phyloP scores from a whole-genome alignment of 352 stramenopile genomes.

The Phytophthora idaei region DNA sequence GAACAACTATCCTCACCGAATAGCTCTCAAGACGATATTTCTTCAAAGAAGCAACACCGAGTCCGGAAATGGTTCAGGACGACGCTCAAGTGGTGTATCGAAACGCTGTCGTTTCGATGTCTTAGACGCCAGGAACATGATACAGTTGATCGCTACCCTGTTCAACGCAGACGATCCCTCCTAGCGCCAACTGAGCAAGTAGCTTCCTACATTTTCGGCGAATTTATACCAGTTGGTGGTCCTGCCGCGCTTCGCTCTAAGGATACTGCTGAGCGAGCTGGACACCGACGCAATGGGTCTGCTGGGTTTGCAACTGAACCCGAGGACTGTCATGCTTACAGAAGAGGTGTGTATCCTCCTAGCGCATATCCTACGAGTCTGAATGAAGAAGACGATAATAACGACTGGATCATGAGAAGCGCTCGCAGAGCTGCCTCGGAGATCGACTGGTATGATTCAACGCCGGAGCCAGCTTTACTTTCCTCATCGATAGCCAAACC shows the following conservation, averaged over 20 bases:
- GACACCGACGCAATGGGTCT: not conserved
- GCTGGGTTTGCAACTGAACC: not conserved
- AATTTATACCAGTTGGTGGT: not conserved
- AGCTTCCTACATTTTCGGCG: not conserved
- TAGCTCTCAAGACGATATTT: not conserved
- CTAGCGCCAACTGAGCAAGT: not conserved
- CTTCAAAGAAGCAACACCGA: not conserved
- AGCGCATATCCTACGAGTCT: not conserved
- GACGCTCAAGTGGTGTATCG: conserved; percentile 4
- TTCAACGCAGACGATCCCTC: not conserved
- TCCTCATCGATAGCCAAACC: not conserved
- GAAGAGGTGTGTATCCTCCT: not conserved
- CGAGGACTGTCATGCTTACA: no score
- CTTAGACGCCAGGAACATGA: not conserved
- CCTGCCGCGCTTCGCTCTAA: not conserved
- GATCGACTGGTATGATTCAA: conserved; percentile 8
- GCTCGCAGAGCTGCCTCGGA: conserved; percentile 7
- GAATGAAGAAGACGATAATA: conserved; percentile 8
- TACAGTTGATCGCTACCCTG: not conserved
- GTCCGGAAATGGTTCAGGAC: conserved; percentile 10
- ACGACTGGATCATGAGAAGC: conserved; percentile 7
- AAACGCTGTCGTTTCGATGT: conserved; percentile 9
- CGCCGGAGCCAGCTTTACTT: not conserved
- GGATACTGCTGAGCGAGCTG: not conserved
- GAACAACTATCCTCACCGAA: not conserved